Base-by-base conservation (phyloP, 2,329 filamentous ascomycete species). In the Rhynchosporium secalis region DNA sequence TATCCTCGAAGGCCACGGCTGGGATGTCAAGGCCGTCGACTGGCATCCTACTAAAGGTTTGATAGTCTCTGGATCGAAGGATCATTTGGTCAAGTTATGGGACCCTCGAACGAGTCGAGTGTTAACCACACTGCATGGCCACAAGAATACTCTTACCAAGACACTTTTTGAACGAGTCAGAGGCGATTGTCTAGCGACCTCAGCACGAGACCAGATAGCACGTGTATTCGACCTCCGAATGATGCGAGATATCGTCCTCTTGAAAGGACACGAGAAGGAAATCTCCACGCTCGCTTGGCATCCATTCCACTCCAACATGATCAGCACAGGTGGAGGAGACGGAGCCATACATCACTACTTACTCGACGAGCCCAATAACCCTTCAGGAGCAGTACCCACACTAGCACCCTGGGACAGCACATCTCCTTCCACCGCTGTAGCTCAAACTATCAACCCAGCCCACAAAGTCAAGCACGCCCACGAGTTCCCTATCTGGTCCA, bases 11-110 rank as follows among this genome's bases (percentile, higher is more conserved):
- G 95, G 95, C n/a, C 95, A 99, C 75, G 92, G 92, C 67, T 99
- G 95, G 95, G 95, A 99, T 74, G 93, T 92, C 26, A 98, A 98
- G 76, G 91, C 88, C 58, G 96, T 96, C 62, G 94, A 99, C 74
- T 99, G 95, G 95, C 95, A 99, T 78, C 93, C 94, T 1, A 90
- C 89, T 26, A 98, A 97, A 78, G 95, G 95, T 1, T 79, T 99
- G 4, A 83, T 99, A 38, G 94, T 96, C 3, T 98, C 95, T 0
- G 95, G 95, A 43, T 98, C 94, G 10, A 99, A 99, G 78, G 95
- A 99, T 73, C 94, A 99, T 76, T 81, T 96, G 65, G 92, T 99
- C 72, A 98, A 98, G 76, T 86, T 99, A 48, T 99, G 95, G 95
- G 95, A 99, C 75, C 95, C 95, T n/a, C 86, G 95, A 61, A 94